A percentile compares a stretch with the other conserved stretches of the same genome.
These are phyloP conservation scores for Dipteronia sinensis DNA, from an alignment of 345 rosid species.

Conservation along the genomic window DNA sequence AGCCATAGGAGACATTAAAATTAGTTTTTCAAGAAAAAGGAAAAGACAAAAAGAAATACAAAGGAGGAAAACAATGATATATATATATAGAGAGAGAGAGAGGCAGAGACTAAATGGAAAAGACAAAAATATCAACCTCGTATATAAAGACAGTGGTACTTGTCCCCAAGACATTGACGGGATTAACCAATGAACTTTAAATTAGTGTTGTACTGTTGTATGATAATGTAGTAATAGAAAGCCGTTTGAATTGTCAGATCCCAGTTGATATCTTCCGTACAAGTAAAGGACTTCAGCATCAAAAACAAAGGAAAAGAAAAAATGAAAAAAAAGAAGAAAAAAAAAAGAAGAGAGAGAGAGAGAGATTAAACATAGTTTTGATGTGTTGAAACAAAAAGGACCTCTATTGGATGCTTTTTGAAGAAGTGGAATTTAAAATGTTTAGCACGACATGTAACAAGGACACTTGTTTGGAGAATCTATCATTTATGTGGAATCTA, in stretches of 20 bases:
- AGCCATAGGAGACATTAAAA: neutral
- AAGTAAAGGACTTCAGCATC: neutral
- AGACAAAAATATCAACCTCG: neutral
- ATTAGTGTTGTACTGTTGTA: neutral
- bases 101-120: neutral
- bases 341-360: too few relatives aligned
- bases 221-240: too few relatives aligned
- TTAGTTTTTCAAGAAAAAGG: neutral
- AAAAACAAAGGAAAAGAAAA: too few relatives aligned
- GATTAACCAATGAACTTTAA: neutral
- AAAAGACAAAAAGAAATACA: neutral
- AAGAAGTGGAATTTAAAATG: neutral
- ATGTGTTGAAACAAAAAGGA: too few relatives aligned
- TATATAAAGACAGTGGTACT: neutral
- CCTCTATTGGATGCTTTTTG: neutral
- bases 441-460: neutral
- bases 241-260: neutral
- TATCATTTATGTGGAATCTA: neutral
- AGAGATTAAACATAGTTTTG: too few relatives aligned
- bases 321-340: too few relatives aligned
- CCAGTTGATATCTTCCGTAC: neutral
- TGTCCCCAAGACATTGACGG: neutral
- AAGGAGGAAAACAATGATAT: neutral
- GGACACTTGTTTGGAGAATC: neutral
- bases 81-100: neutral